A percentile compares a stretch with the other conserved stretches of the same genome.
Conservation (phyloP, 2,329 filamentous ascomycete genomes). For the Chalaropsis ovoidea region DNA sequence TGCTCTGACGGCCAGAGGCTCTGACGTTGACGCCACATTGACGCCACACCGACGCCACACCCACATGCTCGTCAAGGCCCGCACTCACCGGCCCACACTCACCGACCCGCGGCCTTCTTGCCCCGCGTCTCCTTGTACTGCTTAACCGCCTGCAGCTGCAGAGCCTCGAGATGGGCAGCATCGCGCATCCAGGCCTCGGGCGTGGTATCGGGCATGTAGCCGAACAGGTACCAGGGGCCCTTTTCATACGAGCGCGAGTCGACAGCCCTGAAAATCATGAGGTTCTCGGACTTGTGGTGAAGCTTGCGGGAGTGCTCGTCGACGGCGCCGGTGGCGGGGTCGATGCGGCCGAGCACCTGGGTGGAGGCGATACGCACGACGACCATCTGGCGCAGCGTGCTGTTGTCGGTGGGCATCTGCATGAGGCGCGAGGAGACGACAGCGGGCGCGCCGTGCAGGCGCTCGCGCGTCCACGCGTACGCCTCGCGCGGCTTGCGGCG, state of each 20-base stretch:
- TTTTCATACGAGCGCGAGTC: conserved; percentile 40
- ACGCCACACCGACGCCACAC: too few relatives aligned
- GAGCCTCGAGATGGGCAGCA: conserved; percentile 18
- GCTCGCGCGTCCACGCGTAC: conserved; percentile 45
- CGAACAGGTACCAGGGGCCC: conserved; percentile 54
- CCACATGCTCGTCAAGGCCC: too few relatives aligned
- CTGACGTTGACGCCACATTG: too few relatives aligned
- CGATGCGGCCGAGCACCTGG: conserved; percentile 43
- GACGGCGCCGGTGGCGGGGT: conserved; percentile 33
- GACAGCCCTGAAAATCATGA: conserved; percentile 48
- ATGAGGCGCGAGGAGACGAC: conserved; percentile 47
- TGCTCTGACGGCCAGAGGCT: not conserved
- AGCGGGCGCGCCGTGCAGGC: conserved; percentile 36
- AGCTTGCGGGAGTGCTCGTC: conserved; percentile 41
- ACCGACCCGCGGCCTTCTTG: conserved; percentile 27
- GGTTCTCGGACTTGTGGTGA: conserved; percentile 51
- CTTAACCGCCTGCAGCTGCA: conserved; percentile 30
- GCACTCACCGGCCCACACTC: not conserved
- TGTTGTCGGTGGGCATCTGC: conserved; percentile 35
- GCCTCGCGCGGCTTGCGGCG: conserved; percentile 39
- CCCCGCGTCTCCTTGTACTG: conserved; percentile 30
- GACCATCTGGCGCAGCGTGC: conserved; percentile 43
- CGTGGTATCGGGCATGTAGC: conserved; percentile 48
- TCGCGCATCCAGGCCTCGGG: conserved; percentile 33
- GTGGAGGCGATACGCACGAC: conserved; percentile 50